phyloP scores from a whole-genome alignment of 768 basidiomycete genomes.

The Russula foetens region DNA sequence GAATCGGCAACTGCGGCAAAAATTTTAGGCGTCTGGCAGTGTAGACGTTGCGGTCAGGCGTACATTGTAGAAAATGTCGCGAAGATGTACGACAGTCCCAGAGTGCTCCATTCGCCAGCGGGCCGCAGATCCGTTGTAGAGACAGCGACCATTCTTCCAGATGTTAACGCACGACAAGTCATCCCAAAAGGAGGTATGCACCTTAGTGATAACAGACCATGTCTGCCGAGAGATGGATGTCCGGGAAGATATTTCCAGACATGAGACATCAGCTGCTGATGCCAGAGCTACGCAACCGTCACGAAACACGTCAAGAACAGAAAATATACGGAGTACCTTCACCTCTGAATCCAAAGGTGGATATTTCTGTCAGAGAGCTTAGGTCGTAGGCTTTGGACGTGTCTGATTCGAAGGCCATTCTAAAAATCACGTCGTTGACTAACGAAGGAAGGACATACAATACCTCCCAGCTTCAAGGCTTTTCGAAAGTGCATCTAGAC shows the following conservation, averaged over 20 bases:
- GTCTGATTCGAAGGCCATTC: conserved; percentile 33
- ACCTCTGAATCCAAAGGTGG: conserved; percentile 86
- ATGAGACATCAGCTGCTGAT: conserved; percentile 71
- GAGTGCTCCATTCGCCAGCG: conserved; percentile 64
- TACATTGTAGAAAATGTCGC: conserved; percentile 89
- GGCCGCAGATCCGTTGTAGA: conserved; percentile 67
- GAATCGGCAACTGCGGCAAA: conserved; percentile 63
- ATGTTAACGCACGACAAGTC: neutral
- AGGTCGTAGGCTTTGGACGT: conserved; percentile 63
- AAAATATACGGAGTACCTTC: conserved; percentile 56
- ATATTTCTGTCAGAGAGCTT: conserved; percentile 40
- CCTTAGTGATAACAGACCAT: conserved; percentile 77
- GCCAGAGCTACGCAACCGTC: conserved; percentile 52
- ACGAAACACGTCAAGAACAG: neutral
- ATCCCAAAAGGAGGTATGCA: conserved; percentile 23
- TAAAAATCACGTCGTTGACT: neutral
- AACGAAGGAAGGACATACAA: conserved; percentile 38
- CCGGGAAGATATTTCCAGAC: conserved; percentile 78
- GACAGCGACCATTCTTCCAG: conserved; percentile 48
- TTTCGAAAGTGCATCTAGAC: conserved; percentile 45
- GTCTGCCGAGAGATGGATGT: conserved; percentile 52
- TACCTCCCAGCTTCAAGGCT: conserved; percentile 53
- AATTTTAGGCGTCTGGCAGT: neutral
- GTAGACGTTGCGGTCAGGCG: conserved; percentile 22
- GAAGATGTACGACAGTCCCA: conserved; percentile 77